Evolutionary conservation across 352 stramenopile genomes (phyloP), one percentile per base, ranked within the genome.

Genomic region (Pythium biforme): DNA sequence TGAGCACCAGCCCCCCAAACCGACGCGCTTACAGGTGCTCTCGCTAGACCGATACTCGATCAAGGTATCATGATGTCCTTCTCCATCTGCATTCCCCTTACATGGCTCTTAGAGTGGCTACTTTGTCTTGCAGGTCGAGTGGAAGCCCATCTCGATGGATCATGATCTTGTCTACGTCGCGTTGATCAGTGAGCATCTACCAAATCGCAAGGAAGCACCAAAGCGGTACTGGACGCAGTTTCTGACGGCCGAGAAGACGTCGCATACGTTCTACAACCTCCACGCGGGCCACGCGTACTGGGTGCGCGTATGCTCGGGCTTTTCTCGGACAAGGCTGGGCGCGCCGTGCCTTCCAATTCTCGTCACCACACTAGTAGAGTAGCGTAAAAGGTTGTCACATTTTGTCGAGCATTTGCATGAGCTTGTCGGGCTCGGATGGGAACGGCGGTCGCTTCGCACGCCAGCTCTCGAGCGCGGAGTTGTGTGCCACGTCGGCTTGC

Each of bases 381-480:
- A 34, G 31, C 20, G 3, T 10, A 51, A 50, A 1, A 15, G 7
- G 0, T 26, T 26, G 19, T 41, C 15, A 51, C 10, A 39, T 0
- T 20, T 19, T 17, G 6, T 52, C 25, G 1, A 70, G 47, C 20
- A 64, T 60, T 1, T 45, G 5, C 11, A 25, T 15, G 3, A 72
- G 47, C 19, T 59, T 27, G 0, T 51, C 47, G 12, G 51, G 49
- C 1, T 72, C 54, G 3, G 22, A 40, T 56, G 75, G 64, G 23
- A 79, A 79, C 37, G 63, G 54, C 12, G 73, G 66, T 3, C 59
- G 75, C 8, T 59, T 64, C 0, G 67, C 47, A 0, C 62, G 55
- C 43, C 82, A 87, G 4, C 37, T 37, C 11, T 76, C 65, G 9
- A 51, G 63, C n/a, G 77, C 75, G 10, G 29, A 52, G 40, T 83